Conservation (phyloP, 768 basidiomycete genomes). For the Lentinula boryana region DNA sequence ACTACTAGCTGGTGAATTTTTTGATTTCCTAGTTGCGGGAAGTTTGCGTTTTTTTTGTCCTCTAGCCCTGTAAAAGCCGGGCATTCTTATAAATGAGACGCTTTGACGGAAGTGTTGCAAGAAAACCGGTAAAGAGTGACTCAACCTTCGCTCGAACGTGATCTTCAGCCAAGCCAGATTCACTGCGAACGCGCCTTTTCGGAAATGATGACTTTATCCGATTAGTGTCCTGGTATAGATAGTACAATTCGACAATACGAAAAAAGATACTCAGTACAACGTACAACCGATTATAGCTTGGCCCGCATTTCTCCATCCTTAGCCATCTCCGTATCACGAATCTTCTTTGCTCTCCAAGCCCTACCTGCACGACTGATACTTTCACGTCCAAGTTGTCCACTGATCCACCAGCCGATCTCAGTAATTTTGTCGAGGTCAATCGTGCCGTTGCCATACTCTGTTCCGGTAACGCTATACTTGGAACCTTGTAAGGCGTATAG, state of each 20-base stretch:
- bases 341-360: conserved; percentile 54
- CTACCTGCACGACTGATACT: conserved; percentile 75
- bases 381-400: conserved; percentile 52
- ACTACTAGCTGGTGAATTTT: neutral
- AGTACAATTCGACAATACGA: too few relatives aligned
- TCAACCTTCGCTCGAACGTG: neutral
- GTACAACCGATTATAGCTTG: neutral
- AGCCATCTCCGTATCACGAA: conserved; percentile 21
- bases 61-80: neutral
- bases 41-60: neutral
- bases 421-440: conserved; percentile 64
- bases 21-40: neutral
- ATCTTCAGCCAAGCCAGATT: neutral
- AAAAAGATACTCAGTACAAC: neutral
- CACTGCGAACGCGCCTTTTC: too few relatives aligned
- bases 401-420: conserved; percentile 82
- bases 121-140: neutral
- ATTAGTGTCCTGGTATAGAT: too few relatives aligned
- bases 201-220: too few relatives aligned
- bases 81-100: neutral
- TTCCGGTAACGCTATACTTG: conserved; percentile 47
- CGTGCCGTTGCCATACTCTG: conserved; percentile 26
- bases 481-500: conserved; percentile 75
- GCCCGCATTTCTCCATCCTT: conserved; percentile 3
- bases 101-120: neutral